Conservation (phyloP, 129 eudicot genomes). For the Lactuca sativa region DNA sequence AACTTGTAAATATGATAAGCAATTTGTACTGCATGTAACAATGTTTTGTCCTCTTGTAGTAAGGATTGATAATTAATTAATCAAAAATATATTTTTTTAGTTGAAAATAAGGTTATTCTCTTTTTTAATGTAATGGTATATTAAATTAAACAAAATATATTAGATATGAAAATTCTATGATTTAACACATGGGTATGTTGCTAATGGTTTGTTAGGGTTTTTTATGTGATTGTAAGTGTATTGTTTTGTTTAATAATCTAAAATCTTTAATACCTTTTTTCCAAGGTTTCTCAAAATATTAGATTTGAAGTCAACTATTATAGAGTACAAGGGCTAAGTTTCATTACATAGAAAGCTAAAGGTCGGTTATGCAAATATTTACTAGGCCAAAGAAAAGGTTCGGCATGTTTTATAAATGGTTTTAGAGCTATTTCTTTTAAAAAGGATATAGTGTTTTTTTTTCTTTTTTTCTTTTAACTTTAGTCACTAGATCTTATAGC, state of each 20-base stretch:
- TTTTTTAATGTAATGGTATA: not conserved
- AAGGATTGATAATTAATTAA: not conserved
- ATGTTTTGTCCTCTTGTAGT: not conserved
- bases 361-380: not conserved
- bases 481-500: not conserved
- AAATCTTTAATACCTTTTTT: not conserved
- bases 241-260: too few species aligned
- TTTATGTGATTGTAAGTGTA: too few species aligned
- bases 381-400: not conserved
- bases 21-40: not conserved
- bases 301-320: not conserved
- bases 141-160: not conserved
- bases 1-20: too few species aligned
- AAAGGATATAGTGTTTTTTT: not conserved
- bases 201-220: too few species aligned
- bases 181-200: too few species aligned
- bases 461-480: too few species aligned
- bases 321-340: not conserved
- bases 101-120: not conserved
- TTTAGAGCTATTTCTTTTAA: not conserved
- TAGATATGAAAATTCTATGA: too few species aligned
- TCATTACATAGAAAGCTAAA: not conserved
- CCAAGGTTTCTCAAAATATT: not conserved
- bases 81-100: too few species aligned
- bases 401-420: not conserved